phyloP scores from a whole-genome alignment of 257 asterid genomes.

The Eustoma russellianum region DNA sequence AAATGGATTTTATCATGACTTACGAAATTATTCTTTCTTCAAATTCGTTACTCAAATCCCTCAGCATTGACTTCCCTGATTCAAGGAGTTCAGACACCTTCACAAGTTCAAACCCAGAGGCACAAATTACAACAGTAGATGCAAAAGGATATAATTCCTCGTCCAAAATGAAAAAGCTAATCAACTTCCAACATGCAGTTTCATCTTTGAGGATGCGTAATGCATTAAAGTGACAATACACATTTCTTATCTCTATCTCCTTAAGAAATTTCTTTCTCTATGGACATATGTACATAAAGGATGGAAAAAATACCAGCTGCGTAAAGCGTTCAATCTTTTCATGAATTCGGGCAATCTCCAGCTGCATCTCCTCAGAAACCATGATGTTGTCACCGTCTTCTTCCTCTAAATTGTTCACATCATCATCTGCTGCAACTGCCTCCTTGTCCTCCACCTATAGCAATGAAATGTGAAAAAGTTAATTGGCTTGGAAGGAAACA shows the following conservation, averaged over 20 bases:
- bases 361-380: constrained; percentile 59
- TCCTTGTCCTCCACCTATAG: constrained; percentile 30
- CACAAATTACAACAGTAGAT: constrained; percentile 2
- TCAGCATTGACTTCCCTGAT: constrained; percentile 84
- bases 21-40: constrained; percentile 72
- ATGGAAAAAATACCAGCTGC: constrained; percentile 44
- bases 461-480: background rate
- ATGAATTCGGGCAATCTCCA: constrained; percentile 65
- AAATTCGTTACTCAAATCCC: constrained; percentile 62
- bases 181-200: background rate
- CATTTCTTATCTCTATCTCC: background rate
- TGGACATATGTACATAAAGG: background rate
- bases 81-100: constrained; percentile 87
- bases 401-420: constrained; percentile 34
- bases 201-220: background rate
- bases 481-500: background rate
- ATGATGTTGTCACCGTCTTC: constrained; percentile 33
- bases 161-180: too few species aligned
- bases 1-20: constrained; percentile 19
- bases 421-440: constrained; percentile 21
- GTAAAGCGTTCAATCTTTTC: constrained; percentile 69
- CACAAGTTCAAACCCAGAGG: constrained; percentile 16
- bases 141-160: too few species aligned
- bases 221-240: background rate
- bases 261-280: background rate